Conservation (phyloP, 2,329 filamentous ascomycete species). For the Stylonectria norvegica region DNA sequence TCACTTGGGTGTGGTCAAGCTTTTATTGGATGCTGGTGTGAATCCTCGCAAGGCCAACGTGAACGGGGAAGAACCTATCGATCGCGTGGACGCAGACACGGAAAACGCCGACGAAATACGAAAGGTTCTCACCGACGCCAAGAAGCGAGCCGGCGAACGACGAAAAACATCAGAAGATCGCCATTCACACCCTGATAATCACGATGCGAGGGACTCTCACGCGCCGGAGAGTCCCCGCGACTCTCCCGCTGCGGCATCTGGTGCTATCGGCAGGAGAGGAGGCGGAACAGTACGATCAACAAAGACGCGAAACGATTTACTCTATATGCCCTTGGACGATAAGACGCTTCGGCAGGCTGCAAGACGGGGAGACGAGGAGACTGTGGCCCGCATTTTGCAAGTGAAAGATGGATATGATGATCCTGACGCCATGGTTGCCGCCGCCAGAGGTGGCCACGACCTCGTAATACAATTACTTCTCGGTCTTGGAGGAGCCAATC, state of each 20-base stretch:
- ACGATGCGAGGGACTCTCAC: conserved; percentile 50
- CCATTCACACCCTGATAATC: conserved; percentile 43
- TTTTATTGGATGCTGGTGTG: conserved; percentile 80
- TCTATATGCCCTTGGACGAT: conserved; percentile 62
- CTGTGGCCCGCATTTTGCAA: conserved; percentile 58
- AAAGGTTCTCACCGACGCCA: conserved; percentile 58
- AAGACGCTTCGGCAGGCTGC: conserved; percentile 60
- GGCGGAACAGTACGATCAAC: conserved; percentile 55
- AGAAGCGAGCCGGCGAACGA: conserved; percentile 52
- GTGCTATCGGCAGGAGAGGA: conserved; percentile 45
- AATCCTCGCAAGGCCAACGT: conserved; percentile 89
- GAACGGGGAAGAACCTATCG: conserved; percentile 88
- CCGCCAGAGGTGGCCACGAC: conserved; percentile 87
- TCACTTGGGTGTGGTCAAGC: conserved; percentile 80
- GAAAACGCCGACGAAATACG: conserved; percentile 81
- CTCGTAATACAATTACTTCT: conserved; percentile 77
- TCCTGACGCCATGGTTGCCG: conserved; percentile 82
- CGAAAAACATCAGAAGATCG: conserved; percentile 58
- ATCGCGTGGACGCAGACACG: conserved; percentile 70
- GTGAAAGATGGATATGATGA: conserved; percentile 64
- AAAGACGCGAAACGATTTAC: conserved; percentile 61
- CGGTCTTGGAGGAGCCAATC: conserved; percentile 61
- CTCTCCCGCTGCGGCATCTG: conserved; percentile 46
- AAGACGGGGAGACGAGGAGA: conserved; percentile 59
- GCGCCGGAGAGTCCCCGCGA: conserved; percentile 56